Evolutionary conservation across 2,329 filamentous ascomycete species (phyloP), one percentile per base, ranked within the genome.

Genomic region (Aspergillus quadrilineatus): DNA sequence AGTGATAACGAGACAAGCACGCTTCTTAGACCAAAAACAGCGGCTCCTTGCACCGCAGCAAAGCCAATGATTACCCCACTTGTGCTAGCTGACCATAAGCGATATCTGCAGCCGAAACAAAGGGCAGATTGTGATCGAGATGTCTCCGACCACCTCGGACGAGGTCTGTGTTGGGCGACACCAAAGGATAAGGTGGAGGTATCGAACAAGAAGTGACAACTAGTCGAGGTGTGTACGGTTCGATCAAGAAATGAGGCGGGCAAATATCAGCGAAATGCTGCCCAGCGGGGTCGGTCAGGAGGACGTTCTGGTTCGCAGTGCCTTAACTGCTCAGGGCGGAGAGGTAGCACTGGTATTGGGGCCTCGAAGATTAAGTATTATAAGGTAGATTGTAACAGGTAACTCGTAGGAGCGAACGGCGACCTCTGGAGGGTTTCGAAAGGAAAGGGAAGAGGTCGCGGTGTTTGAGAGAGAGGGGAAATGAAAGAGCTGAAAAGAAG

Each of bases 51-150:
- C 22, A 47, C 49, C 37, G 42, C 50, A 47, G 45, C 39, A 53
- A 45, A 22, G 42, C 28, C 56, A 45, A 55, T 29, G 37, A 51
- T 37, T 45, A 59, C 48, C 50, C 50, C 49, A 43, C 42, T 50
- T 46, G 58, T 46, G 46, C 57, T 63, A 56, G 39, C 56, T 32
- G 53, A 53, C 22, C 62, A 59, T 65, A 57, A 60, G 62, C 56
- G 55, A 57, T 54, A 22, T 22, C 22, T 4, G 22, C 22, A 22
- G 22, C 22, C 22, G 22, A 22, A 22, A 22, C 22, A 22, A 22
- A 22, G 22, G 3, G 3, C 22, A 22, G 22, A 22, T 22, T 22
- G 22, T 22, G 22, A 22, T 22, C 22, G 22, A 22, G 22, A 22
- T 22, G 22, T 4, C 22, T 22, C 22, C 22, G 22, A 22, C 22